These are phyloP conservation scores for Tranzscheliella williamsii DNA, from an alignment of 1,284 basidiomycete genomes.

Conservation along the genomic window DNA sequence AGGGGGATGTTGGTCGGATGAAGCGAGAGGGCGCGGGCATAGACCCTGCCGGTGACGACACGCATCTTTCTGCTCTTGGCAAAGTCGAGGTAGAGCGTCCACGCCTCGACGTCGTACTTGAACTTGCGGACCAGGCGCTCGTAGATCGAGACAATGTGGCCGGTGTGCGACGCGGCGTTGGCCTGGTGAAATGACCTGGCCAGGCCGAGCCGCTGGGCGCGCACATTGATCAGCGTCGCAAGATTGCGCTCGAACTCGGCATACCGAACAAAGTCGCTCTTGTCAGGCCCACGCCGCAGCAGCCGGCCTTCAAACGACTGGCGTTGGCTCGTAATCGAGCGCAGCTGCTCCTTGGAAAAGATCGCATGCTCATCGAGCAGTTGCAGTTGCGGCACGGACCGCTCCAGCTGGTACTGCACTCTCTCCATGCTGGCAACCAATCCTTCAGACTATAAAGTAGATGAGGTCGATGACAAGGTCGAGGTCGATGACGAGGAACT, in stretches of 20 bases:
- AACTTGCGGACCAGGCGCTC: slow-evolving; percentile 86
- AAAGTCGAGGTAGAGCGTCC: slow-evolving; percentile 84
- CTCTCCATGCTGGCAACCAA: slow-evolving; percentile 78
- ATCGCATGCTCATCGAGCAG: slow-evolving; percentile 84
- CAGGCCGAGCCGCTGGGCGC: slow-evolving; percentile 32
- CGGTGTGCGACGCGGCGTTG: slow-evolving; percentile 60
- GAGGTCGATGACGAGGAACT: too few species aligned
- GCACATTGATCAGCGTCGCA: slow-evolving; percentile 36
- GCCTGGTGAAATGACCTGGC: slow-evolving; percentile 40
- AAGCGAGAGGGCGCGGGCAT: slow-evolving; percentile 75
- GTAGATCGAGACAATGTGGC: slow-evolving; percentile 84
- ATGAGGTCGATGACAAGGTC: too few species aligned
- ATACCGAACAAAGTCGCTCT: slow-evolving; percentile 87
- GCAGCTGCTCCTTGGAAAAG: slow-evolving; percentile 73
- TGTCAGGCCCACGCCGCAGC: slow-evolving; percentile 78
- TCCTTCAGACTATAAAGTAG: too few species aligned
- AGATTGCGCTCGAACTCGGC: slow-evolving; percentile 82
- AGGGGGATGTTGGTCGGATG: slow-evolving; percentile 78
- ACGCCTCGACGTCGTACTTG: slow-evolving; percentile 81
- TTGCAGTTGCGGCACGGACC: slow-evolving; percentile 94
- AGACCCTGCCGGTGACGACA: slow-evolving; percentile 71
- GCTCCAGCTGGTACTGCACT: slow-evolving; percentile 91
- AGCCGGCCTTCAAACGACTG: slow-evolving; percentile 82
- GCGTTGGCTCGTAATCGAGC: slow-evolving; percentile 81
- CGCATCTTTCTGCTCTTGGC: slow-evolving; percentile 79